Percentiles rank a stretch among this genome's conserved stretches.
Conservation (phyloP, 1,284 basidiomycete genomes). For the Nidula niveotomentosa region DNA sequence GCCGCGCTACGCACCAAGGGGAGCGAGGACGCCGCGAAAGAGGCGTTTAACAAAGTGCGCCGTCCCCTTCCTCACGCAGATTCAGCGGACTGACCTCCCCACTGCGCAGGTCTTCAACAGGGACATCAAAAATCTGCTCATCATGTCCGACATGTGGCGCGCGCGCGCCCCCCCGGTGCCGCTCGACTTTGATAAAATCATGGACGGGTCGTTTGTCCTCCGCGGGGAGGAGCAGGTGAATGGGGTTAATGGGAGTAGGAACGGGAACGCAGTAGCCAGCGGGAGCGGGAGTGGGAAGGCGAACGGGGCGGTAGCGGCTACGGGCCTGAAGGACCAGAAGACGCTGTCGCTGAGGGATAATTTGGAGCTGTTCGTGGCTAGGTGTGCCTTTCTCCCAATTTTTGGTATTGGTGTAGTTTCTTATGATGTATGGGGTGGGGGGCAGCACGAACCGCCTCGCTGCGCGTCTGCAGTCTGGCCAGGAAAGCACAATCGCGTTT, state of each 20-base stretch:
- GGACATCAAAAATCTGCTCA: conserved; percentile 88
- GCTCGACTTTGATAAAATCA: conserved; percentile 77
- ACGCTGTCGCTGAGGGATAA: conserved; percentile 78
- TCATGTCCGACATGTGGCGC: conserved; percentile 99
- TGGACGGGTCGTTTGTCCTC: conserved; percentile 55
- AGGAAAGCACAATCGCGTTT: conserved; percentile 77
- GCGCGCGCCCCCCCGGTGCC: conserved; percentile 83
- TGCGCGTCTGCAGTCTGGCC: conserved; percentile 68
- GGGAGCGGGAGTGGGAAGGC: conserved; percentile 14
- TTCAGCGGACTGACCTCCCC: background rate
- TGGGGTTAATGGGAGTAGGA: conserved; percentile 10
- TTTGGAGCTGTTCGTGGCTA: conserved; percentile 79
- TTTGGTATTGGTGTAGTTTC: background rate
- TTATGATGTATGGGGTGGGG: background rate
- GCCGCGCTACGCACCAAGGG: conserved; percentile 50
- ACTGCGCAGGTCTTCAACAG: conserved; percentile 74
- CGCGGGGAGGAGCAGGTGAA: conserved; percentile 17
- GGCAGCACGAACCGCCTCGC: conserved; percentile 78
- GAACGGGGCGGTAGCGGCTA: conserved; percentile 20
- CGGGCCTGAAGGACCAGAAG: conserved; percentile 79
- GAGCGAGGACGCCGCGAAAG: conserved; percentile 58
- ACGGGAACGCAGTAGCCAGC: conserved; percentile 23
- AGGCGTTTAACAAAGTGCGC: conserved; percentile 85
- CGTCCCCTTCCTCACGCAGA: background rate
- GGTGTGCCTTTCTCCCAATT: conserved; percentile 42